A percentile compares a stretch with the other conserved stretches of the same genome.
Evolutionary conservation across 495 filamentous ascomycete species (phyloP).

Genomic region (Parachaetomium inaequale): DNA sequence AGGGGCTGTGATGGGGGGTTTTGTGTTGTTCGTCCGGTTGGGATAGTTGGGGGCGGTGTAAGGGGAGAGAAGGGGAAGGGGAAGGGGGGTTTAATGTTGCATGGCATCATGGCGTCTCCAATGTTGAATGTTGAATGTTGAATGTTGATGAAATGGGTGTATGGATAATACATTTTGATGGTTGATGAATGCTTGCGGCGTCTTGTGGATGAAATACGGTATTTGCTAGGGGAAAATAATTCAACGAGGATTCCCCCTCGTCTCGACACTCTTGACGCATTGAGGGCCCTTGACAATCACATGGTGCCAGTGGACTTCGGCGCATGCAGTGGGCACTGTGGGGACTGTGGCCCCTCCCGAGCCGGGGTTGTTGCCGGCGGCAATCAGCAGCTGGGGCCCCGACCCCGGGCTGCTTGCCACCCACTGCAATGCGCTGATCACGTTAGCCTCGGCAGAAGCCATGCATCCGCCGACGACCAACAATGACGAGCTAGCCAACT

Average conservation of each 20-base stretch:
- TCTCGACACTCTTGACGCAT: too few relatives aligned
- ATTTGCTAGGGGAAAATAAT: too few relatives aligned
- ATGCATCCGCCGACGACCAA: conserved; percentile 6
- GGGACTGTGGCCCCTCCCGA: background rate
- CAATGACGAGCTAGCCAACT: background rate
- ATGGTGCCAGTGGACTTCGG: too few relatives aligned
- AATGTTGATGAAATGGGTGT: background rate
- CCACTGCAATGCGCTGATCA: background rate
- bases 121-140: background rate
- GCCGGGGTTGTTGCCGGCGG: background rate
- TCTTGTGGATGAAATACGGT: background rate
- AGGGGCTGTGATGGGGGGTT: background rate
- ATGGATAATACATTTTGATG: background rate
- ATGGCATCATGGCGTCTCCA: background rate
- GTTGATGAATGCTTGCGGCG: background rate
- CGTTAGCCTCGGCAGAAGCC: conserved; percentile 13
- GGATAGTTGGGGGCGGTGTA: too few relatives aligned
- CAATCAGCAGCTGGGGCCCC: background rate
- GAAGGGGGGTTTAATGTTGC: background rate
- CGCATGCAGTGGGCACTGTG: background rate
- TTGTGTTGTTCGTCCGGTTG: background rate
- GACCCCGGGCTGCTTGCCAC: background rate
- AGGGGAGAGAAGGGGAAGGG: background rate
- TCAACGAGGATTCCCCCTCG: too few relatives aligned
- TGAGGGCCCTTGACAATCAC: too few relatives aligned